A percentile compares a stretch with the other conserved stretches of the same genome.
Conservation (phyloP, 768 basidiomycete species). For the Xerocomus brunneocitrinus region DNA sequence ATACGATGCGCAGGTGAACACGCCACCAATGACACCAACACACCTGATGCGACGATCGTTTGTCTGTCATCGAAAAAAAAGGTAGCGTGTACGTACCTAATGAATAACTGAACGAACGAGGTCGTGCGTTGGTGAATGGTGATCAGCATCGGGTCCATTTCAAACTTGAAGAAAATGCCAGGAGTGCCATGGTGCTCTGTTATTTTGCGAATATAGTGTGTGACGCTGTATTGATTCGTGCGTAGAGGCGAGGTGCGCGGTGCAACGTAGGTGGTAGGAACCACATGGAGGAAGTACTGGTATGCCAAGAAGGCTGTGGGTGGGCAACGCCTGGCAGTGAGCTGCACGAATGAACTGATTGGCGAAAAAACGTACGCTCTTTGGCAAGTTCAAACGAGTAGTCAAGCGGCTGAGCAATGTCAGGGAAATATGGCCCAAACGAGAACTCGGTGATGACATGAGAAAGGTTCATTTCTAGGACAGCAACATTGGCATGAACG, state of each 20-base stretch:
- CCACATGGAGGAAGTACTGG: constrained; percentile 93
- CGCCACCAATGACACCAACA: constrained; percentile 90
- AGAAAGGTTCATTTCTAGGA: constrained; percentile 88
- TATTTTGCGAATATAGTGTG: constrained; percentile 79
- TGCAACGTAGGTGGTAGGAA: constrained; percentile 89
- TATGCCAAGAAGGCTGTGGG: constrained; percentile 77
- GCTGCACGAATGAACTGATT: neutral
- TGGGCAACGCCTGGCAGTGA: neutral
- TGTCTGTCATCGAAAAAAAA: neutral
- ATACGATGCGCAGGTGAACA: constrained; percentile 82
- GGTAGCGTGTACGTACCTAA: constrained; percentile 42
- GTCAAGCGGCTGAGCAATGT: constrained; percentile 92
- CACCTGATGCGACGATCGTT: constrained; percentile 36
- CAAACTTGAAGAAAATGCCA: constrained; percentile 98
- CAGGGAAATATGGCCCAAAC: constrained; percentile 93
- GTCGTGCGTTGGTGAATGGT: constrained; percentile 88
- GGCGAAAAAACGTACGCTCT: constrained; percentile 42
- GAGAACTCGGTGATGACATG: constrained; percentile 97
- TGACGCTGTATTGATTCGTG: constrained; percentile 91
- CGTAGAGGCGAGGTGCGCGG: constrained; percentile 58
- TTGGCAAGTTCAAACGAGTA: constrained; percentile 75
- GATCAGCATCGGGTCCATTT: constrained; percentile 85
- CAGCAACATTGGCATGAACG: neutral
- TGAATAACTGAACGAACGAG: constrained; percentile 71
- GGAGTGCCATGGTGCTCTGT: constrained; percentile 77